phyloP scores from a whole-genome alignment of 345 rosid genomes.

The Hypericum perforatum region DNA sequence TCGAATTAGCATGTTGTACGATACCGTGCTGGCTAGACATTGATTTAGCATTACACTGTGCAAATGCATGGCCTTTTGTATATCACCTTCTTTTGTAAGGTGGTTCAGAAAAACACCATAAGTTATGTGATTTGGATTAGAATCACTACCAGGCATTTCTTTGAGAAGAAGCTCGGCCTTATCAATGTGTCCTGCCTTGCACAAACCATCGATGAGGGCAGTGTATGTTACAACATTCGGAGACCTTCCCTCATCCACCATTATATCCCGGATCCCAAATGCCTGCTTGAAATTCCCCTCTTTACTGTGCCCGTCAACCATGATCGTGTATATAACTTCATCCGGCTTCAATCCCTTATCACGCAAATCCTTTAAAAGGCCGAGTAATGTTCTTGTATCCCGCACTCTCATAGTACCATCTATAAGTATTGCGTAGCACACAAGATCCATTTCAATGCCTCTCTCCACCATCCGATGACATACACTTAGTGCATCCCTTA shows the following conservation, averaged over 20 bases:
- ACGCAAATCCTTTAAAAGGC: slow-evolving; percentile 61
- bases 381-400: slow-evolving; percentile 34
- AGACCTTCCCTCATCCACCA: slow-evolving; percentile 57
- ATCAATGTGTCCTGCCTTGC: slow-evolving; percentile 59
- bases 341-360: slow-evolving; percentile 65
- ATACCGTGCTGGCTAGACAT: slow-evolving; percentile 50
- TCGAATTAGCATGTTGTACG: slow-evolving; percentile 64
- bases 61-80: slow-evolving; percentile 60
- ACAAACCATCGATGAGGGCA: slow-evolving; percentile 69
- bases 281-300: slow-evolving; percentile 61
- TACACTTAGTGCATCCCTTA: slow-evolving; percentile 51
- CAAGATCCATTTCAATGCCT: slow-evolving; percentile 74
- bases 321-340: slow-evolving; percentile 57
- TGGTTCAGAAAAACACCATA: slow-evolving; percentile 70
- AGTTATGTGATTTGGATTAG: slow-evolving; percentile 65
- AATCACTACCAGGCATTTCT: slow-evolving; percentile 38
- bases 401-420: slow-evolving; percentile 57
- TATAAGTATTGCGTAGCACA: slow-evolving; percentile 71
- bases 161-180: slow-evolving; percentile 56
- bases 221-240: slow-evolving; percentile 81
- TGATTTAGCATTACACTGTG: slow-evolving; percentile 58
- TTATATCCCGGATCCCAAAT: slow-evolving; percentile 59
- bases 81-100: slow-evolving; percentile 54
- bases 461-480: slow-evolving; percentile 62
- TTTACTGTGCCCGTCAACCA: slow-evolving; percentile 75